Base-by-base conservation (phyloP, 768 basidiomycete genomes). In the Russula ochroleuca region DNA sequence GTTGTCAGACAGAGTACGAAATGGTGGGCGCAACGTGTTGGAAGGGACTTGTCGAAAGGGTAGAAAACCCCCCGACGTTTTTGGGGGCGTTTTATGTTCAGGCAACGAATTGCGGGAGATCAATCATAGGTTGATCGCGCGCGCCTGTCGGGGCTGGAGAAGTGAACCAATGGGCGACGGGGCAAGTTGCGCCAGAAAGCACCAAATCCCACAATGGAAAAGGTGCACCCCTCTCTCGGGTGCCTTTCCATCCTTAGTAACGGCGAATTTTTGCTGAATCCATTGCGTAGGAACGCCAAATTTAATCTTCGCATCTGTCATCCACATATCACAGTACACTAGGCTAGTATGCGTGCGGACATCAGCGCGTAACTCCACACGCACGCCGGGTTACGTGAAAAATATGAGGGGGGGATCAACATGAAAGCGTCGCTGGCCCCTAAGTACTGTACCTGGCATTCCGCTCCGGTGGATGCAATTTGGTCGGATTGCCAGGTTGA, bases 21-120 rank as follows among this genome's bases (percentile, higher is more conserved):
- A 17, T 40, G 31, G 40, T 1, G 9, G 13, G 13, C 31, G 41
- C 21, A 45, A 43, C 19, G 13, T 31, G 41, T 14, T 43, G 23
- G 51, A 35, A 7, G 50, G 33, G 17, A 41, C 28, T 43, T 8
- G 59, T 53, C 51, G 11, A 41, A 37, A 40, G 25, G 47, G 11
- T 13, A 28, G 7, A 8, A 13, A 15, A 33, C 15, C 17, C 48
- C 7, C 14, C 14, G 23, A 14, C 14, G 13, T 23, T 14, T 49
- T 28, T 14, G 21, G 15, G 15, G 41, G 21, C 23, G 35, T 38
- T 59, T 63, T 63, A 63, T 63, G 62, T 51, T 23, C 8, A 31
- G 19, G 33, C 21, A 21, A 41, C 10, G 17, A 33, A 28, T 45
- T 37, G 41, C 5, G 45, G 45, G 28, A 19, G 35, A 25, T 50